Evolutionary conservation across 352 stramenopile species (phyloP).

Genomic region (Globisporangium yorkense): DNA sequence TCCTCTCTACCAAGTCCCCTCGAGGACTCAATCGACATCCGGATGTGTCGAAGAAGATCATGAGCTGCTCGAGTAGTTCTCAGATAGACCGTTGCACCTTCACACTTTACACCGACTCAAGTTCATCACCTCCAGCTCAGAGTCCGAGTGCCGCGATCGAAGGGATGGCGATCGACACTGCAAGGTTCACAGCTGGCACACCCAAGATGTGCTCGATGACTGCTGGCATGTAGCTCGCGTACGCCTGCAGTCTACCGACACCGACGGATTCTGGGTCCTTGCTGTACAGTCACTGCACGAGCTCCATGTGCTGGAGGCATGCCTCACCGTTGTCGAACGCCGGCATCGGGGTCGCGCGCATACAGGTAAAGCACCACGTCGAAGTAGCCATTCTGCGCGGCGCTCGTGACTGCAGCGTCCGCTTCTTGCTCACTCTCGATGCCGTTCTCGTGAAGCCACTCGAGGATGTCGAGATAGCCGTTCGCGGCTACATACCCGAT

Average conservation of each 20-base stretch:
- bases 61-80: too few relatives aligned
- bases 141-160: neutral
- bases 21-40: too few relatives aligned
- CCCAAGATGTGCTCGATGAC: neutral
- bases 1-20: too few relatives aligned
- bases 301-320: neutral
- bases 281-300: neutral
- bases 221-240: neutral
- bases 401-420: neutral
- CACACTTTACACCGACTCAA: too few relatives aligned
- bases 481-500: neutral
- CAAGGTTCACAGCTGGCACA: neutral
- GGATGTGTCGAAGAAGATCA: too few relatives aligned
- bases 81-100: too few relatives aligned
- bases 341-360: neutral
- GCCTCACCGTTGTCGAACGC: neutral
- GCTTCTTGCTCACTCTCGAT: neutral
- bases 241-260: neutral
- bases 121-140: neutral
- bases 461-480: neutral
- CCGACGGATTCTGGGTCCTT: neutral
- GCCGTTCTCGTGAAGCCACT: neutral
- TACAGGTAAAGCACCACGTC: neutral
- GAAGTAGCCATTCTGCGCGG: neutral
- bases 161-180: neutral